These are phyloP conservation scores for Hemisphaericaspora subhashii DNA, from an alignment of 1,139 yeast species.

Conservation along the genomic window DNA sequence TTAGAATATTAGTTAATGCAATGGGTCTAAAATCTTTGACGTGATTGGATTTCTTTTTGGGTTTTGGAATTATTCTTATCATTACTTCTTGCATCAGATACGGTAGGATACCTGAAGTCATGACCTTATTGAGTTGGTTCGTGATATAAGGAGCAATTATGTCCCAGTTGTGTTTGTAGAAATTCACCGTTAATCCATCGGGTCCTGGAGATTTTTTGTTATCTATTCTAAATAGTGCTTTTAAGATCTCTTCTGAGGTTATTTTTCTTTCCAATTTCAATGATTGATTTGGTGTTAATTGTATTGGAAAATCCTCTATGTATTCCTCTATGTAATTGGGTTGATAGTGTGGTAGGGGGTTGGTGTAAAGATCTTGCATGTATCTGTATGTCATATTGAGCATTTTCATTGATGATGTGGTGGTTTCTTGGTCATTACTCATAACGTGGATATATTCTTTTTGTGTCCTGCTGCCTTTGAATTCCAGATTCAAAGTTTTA, in stretches of 20 bases:
- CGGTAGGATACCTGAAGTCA: neutral
- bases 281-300: neutral
- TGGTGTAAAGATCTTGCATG: neutral
- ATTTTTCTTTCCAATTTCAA: neutral
- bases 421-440: neutral
- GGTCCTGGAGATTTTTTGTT: slow-evolving; percentile 1
- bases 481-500: neutral
- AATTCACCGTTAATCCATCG: neutral
- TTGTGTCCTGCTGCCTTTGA: neutral
- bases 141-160: neutral
- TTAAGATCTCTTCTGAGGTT: neutral
- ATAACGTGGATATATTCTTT: neutral
- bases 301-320: neutral
- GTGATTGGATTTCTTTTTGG: neutral
- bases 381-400: neutral
- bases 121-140: neutral
- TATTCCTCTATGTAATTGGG: too few species aligned
- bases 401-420: neutral
- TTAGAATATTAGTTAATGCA: neutral
- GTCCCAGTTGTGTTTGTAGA: slow-evolving; percentile 1
- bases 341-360: neutral
- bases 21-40: neutral
- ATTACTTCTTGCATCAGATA: neutral
- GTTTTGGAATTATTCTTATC: neutral
- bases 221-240: neutral